phyloP scores from a whole-genome alignment of 345 rosid species.

The Linum lewisii region DNA sequence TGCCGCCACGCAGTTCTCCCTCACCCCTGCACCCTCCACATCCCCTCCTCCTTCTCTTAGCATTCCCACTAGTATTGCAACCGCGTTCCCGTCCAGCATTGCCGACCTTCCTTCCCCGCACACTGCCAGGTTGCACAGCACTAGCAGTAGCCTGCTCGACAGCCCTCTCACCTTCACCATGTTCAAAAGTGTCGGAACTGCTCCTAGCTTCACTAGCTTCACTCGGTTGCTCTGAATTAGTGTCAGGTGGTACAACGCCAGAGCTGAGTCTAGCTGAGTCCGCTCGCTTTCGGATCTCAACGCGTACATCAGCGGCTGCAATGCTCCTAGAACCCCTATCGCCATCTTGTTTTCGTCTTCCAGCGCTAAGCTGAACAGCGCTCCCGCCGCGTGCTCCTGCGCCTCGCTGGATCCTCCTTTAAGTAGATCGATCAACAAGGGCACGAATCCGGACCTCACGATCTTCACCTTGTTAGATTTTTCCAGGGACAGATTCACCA shows the following conservation, averaged over 20 bases:
- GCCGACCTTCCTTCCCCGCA: conserved; percentile 27
- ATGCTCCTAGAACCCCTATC: conserved; percentile 23
- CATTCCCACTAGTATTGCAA: conserved; percentile 21
- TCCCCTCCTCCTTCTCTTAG: conserved; percentile 8
- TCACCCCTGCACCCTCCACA: conserved; percentile 6
- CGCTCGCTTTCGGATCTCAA: conserved; percentile 23
- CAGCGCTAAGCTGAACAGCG: conserved; percentile 21
- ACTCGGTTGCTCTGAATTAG: conserved; percentile 21
- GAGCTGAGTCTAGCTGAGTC: conserved; percentile 20
- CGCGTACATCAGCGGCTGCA: conserved; percentile 24
- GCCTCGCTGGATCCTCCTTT: conserved; percentile 18
- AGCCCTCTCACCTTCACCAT: conserved; percentile 13
- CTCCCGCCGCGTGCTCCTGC: conserved; percentile 27
- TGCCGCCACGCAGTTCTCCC: conserved; percentile 24
- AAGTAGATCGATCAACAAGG: conserved; percentile 20
- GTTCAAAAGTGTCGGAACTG: conserved; percentile 14
- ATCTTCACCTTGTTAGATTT: conserved; percentile 20
- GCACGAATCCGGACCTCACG: conserved; percentile 26
- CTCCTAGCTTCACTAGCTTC: conserved; percentile 25
- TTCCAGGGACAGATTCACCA: conserved; percentile 23
- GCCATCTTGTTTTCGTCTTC: conserved; percentile 31
- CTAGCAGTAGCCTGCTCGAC: conserved; percentile 14
- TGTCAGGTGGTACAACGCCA: conserved; percentile 24
- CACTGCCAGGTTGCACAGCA: conserved; percentile 24
- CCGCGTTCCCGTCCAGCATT: conserved; percentile 24